phyloP scores from a whole-genome alignment of 208 protist species.

The Leptomonas seymouri region DNA sequence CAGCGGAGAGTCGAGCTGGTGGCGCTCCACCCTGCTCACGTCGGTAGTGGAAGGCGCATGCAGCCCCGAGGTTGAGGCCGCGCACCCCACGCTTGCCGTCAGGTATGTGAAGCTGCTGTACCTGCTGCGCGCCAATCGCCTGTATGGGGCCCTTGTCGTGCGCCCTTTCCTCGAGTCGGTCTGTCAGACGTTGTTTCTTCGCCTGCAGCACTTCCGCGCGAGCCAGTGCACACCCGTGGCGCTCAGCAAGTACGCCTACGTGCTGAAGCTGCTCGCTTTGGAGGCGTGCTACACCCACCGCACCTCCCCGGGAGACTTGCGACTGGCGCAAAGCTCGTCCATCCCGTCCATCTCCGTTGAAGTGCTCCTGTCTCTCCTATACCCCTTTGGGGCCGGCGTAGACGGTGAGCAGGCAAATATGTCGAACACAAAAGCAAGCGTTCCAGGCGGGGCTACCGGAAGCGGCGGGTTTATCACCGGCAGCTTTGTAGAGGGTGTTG shows the following conservation, averaged over 20 bases:
- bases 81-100: conserved; percentile 64
- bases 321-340: conserved; percentile 27
- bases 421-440: neutral
- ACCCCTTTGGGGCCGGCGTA: conserved; percentile 20
- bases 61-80: conserved; percentile 42
- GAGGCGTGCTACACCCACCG: conserved; percentile 62
- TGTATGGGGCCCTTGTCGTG: conserved; percentile 50
- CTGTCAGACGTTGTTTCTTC: conserved; percentile 70
- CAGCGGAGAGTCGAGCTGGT: conserved; percentile 20
- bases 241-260: conserved; percentile 89
- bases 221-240: conserved; percentile 49
- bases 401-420: neutral
- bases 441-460: neutral
- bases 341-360: conserved; percentile 44
- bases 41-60: conserved; percentile 73
- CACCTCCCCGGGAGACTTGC: conserved; percentile 40
- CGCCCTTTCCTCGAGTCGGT: conserved; percentile 54
- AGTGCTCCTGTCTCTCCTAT: conserved; percentile 55
- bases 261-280: conserved; percentile 80
- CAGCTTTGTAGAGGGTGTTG: conserved; percentile 7
- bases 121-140: conserved; percentile 64
- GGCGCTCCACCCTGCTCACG: conserved; percentile 41
- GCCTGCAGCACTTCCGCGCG: conserved; percentile 55
- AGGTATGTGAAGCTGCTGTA: conserved; percentile 87
- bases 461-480: conserved; percentile 7